Evolutionary conservation across 768 basidiomycete genomes (phyloP).

Genomic region (Pseudohyphozyma bogoriensis): DNA sequence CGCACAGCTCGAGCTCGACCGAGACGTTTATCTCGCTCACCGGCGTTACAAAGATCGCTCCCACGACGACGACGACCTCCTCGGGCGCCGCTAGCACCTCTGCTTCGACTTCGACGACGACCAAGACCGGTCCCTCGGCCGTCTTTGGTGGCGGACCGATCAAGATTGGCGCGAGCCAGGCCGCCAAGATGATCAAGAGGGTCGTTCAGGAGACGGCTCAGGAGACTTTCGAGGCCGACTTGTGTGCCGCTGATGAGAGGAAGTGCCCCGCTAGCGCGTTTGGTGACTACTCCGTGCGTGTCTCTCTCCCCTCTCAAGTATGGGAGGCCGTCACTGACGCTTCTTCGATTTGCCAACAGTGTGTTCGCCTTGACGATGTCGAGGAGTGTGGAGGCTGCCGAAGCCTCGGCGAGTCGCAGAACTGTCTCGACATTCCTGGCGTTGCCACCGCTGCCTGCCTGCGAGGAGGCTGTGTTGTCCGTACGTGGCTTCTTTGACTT

Average conservation of each 20-base stretch:
- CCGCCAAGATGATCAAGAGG: not conserved
- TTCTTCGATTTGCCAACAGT: not conserved
- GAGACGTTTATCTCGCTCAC: not conserved
- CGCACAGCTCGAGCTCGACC: no score
- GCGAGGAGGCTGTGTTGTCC: slow-evolving; percentile 25
- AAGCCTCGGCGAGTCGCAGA: slow-evolving; percentile 7
- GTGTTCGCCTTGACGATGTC: slow-evolving; percentile 27
- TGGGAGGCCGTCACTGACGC: not conserved
- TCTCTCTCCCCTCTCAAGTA: no score
- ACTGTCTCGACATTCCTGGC: slow-evolving; percentile 27
- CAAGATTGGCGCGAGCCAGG: not conserved
- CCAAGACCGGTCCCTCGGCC: not conserved
- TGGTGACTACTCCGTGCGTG: slow-evolving; percentile 18
- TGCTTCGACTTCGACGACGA: not conserved
- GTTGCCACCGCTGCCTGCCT: slow-evolving; percentile 21
- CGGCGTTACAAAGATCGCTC: slow-evolving; percentile 5
- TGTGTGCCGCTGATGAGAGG: slow-evolving; percentile 25
- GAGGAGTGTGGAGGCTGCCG: slow-evolving; percentile 28
- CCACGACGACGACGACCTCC: not conserved
- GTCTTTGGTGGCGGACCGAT: not conserved
- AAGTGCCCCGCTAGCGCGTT: slow-evolving; percentile 14
- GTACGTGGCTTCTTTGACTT: not conserved
- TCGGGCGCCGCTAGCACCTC: no score
- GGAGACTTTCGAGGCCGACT: slow-evolving; percentile 18
- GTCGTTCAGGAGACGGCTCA: not conserved